Conservation (phyloP, 495 filamentous ascomycete species). For the Penicillium mononematosum region DNA sequence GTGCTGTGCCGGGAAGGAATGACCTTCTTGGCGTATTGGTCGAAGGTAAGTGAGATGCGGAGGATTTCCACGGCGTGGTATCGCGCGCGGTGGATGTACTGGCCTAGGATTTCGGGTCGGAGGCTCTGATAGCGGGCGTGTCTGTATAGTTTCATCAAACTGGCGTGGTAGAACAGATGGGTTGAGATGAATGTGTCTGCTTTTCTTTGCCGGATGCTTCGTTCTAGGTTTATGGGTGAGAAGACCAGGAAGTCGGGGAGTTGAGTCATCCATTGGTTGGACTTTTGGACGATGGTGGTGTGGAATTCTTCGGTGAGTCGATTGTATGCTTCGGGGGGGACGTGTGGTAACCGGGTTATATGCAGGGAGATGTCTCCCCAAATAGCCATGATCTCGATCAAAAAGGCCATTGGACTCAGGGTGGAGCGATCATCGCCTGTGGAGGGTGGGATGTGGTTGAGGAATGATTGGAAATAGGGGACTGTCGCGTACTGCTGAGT, state of each 20-base stretch:
- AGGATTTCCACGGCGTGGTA: constrained; percentile 47
- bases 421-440: constrained; percentile 32
- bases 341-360: constrained; percentile 54
- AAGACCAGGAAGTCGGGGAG: constrained; percentile 49
- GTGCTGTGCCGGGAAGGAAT: constrained; percentile 20
- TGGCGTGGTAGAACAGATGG: constrained; percentile 61
- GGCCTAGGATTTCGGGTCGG: constrained; percentile 26
- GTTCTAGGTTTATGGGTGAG: constrained; percentile 50
- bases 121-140: constrained; percentile 48
- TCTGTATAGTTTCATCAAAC: constrained; percentile 61
- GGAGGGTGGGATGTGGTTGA: constrained; percentile 30
- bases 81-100: constrained; percentile 40
- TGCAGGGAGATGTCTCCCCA: constrained; percentile 63
- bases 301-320: constrained; percentile 52
- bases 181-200: constrained; percentile 55
- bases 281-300: constrained; percentile 41
- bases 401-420: constrained; percentile 57
- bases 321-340: constrained; percentile 42
- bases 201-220: constrained; percentile 45
- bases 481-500: constrained; percentile 49
- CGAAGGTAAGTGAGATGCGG: constrained; percentile 29
- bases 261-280: constrained; percentile 49
- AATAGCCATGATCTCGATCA: constrained; percentile 59
- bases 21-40: constrained; percentile 27
- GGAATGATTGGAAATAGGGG: constrained; percentile 56